These are phyloP conservation scores for Monosporascus sp. DNA, from an alignment of 2,329 filamentous ascomycete species.

Conservation along the genomic window DNA sequence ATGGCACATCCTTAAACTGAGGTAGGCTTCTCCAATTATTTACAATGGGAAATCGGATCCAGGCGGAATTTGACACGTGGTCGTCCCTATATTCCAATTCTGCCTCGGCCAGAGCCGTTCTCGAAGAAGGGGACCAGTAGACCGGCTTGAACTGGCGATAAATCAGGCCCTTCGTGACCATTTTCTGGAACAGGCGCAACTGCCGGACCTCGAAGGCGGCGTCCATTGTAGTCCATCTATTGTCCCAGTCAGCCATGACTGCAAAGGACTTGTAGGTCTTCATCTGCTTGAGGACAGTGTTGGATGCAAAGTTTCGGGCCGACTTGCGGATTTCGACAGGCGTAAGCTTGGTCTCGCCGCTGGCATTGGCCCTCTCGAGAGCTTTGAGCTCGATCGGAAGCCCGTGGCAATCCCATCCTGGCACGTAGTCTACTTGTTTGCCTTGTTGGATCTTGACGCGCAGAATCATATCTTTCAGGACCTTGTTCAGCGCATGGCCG, in stretches of 20 bases:
- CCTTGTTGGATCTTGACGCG: conserved; percentile 76
- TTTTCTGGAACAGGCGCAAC: conserved; percentile 66
- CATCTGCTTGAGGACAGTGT: conserved; percentile 69
- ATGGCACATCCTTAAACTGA: conserved; percentile 33
- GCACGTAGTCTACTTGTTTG: conserved; percentile 71
- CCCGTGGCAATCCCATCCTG: conserved; percentile 97
- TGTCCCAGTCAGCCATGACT: conserved; percentile 77
- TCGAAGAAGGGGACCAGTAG: conserved; percentile 78
- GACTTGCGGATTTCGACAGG: conserved; percentile 57
- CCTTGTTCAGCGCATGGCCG: conserved; percentile 94
- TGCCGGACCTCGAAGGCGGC: conserved; percentile 68
- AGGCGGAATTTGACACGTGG: conserved; percentile 68
- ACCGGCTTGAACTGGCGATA: conserved; percentile 78
- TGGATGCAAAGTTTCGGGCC: conserved; percentile 60
- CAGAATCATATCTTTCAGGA: conserved; percentile 90
- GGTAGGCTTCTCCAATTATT: conserved; percentile 31
- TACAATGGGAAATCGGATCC: conserved; percentile 70
- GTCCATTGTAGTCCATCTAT: conserved; percentile 76
- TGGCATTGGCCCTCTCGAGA: conserved; percentile 46
- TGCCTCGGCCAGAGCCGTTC: conserved; percentile 75
- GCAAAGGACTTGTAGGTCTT: conserved; percentile 66
- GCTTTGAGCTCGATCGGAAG: conserved; percentile 96
- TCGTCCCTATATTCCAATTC: conserved; percentile 79
- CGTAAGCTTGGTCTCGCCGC: conserved; percentile 33
- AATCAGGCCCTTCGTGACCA: conserved; percentile 68